Conservation (phyloP, 257 asterid species). For the Salvia splendens region DNA sequence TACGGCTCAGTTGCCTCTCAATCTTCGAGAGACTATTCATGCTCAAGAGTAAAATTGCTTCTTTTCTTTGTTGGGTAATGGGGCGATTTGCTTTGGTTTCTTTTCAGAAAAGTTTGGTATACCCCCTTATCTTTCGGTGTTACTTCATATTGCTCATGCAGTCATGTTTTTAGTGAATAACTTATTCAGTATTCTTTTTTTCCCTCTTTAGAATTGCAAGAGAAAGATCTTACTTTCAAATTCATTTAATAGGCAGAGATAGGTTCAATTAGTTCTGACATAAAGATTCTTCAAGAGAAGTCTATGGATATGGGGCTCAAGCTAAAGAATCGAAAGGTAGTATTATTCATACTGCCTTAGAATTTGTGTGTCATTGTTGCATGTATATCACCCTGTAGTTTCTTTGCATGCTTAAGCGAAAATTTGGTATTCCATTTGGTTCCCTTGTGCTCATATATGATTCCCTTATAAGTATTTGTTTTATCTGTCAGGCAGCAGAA, state of each 20-base stretch:
- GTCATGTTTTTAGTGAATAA: slow-evolving; percentile 5
- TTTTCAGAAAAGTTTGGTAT: slow-evolving; percentile 9
- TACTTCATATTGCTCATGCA: slow-evolving; percentile 11
- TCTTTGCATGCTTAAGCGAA: slow-evolving; percentile 1
- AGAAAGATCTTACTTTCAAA: slow-evolving; percentile 25
- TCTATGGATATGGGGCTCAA: slow-evolving; percentile 99
- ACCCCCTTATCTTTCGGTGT: slow-evolving; percentile 24
- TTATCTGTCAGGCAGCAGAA: slow-evolving; percentile 79
- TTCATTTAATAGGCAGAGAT: slow-evolving; percentile 74
- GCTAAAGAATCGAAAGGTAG: slow-evolving; percentile 97
- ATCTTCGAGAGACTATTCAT: slow-evolving; percentile 19
- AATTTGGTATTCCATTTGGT: slow-evolving; percentile 24
- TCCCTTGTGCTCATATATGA: slow-evolving; percentile 21
- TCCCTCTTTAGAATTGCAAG: slow-evolving; percentile 15
- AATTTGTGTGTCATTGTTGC: slow-evolving; percentile 15
- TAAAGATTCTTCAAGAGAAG: slow-evolving; percentile 95
- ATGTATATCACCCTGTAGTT: neutral
- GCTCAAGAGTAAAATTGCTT: slow-evolving; percentile 17
- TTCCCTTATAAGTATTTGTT: slow-evolving; percentile 29
- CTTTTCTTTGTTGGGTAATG: neutral
- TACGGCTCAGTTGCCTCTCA: slow-evolving; percentile 5
- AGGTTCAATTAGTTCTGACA: slow-evolving; percentile 97
- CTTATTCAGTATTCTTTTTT: slow-evolving; percentile 3
- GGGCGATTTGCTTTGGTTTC: neutral
- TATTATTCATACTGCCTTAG: slow-evolving; percentile 2